phyloP scores from a whole-genome alignment of 345 rosid species.

The Gossypium stocksii region DNA sequence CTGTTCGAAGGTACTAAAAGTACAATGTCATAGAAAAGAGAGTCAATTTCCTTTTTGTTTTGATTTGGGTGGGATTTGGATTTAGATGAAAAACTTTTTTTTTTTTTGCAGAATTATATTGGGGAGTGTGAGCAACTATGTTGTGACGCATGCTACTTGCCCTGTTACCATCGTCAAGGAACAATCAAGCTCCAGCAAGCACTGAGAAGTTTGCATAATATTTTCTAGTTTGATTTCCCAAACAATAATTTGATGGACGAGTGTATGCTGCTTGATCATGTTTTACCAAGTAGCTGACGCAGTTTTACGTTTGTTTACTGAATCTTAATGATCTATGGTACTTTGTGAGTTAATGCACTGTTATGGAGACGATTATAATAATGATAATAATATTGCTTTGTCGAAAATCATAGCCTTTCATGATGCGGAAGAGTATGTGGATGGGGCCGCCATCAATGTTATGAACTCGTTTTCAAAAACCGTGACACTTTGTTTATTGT shows the following conservation, averaged over 20 bases:
- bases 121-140: slow-evolving; percentile 62
- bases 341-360: not conserved
- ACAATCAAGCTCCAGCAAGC: slow-evolving; percentile 7
- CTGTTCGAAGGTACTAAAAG: slow-evolving; percentile 55
- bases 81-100: no score
- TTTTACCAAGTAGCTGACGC: not conserved
- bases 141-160: slow-evolving; percentile 47
- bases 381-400: no score
- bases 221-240: not conserved
- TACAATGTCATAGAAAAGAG: not conserved
- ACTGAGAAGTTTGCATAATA: not conserved
- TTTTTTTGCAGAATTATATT: slow-evolving; percentile 57
- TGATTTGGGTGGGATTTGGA: not conserved
- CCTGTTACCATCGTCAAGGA: slow-evolving; percentile 60
- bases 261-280: not conserved
- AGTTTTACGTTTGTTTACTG: not conserved
- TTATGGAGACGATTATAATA: not conserved
- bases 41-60: not conserved
- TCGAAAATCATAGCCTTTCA: not conserved
- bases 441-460: no score
- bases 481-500: not conserved
- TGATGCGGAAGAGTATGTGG: not conserved
- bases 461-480: no score
- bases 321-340: not conserved
- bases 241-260: not conserved